Percentiles rank a stretch among this genome's conserved stretches.
phyloP scores from a whole-genome alignment of 257 asterid species.

The Oldenlandia corymbosa region DNA sequence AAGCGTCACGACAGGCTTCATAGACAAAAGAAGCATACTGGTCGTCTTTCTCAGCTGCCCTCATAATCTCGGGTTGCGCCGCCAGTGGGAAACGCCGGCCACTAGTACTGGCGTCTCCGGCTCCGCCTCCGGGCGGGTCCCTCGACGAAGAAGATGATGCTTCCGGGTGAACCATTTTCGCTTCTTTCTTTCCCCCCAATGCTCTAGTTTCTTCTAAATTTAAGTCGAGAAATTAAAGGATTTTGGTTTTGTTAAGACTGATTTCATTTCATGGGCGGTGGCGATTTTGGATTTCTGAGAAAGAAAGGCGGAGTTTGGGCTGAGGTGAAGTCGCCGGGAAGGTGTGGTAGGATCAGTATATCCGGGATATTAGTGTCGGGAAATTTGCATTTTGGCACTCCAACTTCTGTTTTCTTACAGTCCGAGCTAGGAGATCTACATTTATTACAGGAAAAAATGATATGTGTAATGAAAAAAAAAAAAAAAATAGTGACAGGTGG shows the following conservation, averaged over 20 bases:
- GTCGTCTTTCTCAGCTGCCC: constrained; percentile 98
- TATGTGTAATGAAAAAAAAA: too few relatives aligned
- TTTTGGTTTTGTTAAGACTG: background rate
- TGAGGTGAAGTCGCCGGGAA: constrained; percentile 4
- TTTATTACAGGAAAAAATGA: too few relatives aligned
- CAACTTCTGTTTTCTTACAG: too few relatives aligned
- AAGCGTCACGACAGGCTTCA: constrained; percentile 98
- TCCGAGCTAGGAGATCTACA: too few relatives aligned
- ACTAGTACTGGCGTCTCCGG: constrained; percentile 24
- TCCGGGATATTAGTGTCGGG: background rate
- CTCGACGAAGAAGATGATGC: constrained; percentile 8
- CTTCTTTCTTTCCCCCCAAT: background rate
- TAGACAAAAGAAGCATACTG: constrained; percentile 91
- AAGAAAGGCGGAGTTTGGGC: background rate
- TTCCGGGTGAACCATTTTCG: constrained; percentile 13
- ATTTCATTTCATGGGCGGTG: background rate
- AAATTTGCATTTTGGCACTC: background rate
- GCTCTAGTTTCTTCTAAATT: background rate
- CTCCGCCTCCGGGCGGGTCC: constrained; percentile 19
- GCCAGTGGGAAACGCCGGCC: constrained; percentile 63
- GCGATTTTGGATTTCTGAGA: background rate
- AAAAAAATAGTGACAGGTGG: too few relatives aligned
- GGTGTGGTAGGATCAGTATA: background rate
- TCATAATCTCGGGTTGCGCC: constrained; percentile 96
- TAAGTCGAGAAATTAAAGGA: too few relatives aligned